These are phyloP conservation scores for Spathaspora sp. DNA, from an alignment of 1,139 yeast species.

Conservation along the genomic window DNA sequence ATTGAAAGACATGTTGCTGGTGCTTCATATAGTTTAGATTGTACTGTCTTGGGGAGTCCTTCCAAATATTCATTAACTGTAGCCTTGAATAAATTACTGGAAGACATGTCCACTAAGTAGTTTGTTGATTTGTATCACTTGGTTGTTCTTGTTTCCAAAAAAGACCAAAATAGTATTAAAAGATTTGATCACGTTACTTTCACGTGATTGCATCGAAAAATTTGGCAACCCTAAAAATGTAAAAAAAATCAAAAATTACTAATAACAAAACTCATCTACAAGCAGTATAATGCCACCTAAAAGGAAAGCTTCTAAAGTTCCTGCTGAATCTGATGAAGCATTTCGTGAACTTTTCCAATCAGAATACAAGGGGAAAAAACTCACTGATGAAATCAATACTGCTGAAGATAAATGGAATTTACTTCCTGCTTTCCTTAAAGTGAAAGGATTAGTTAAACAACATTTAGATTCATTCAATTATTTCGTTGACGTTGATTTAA, in stretches of 20 bases:
- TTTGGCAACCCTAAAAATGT: background rate
- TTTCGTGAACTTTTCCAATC: constrained; percentile 80
- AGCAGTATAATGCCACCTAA: constrained; percentile 15
- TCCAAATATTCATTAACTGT: constrained; percentile 90
- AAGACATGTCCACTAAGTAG: constrained; percentile 32
- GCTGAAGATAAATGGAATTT: constrained; percentile 96
- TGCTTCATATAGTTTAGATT: constrained; percentile 67
- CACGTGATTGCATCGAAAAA: background rate
- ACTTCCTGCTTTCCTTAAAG: constrained; percentile 91
- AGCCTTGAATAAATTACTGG: constrained; percentile 56
- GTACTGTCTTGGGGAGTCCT: constrained; percentile 81
- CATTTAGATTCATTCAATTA: constrained; percentile 96
- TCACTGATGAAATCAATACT: constrained; percentile 86
- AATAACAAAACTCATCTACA: background rate
- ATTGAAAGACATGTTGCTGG: constrained; percentile 96
- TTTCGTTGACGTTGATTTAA: constrained; percentile 90
- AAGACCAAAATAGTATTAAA: background rate
- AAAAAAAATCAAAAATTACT: background rate
- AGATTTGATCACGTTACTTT: background rate
- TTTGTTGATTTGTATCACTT: background rate
- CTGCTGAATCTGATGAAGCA: constrained; percentile 41
- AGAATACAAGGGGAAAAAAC: constrained; percentile 77
- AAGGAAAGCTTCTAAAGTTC: constrained; percentile 20
- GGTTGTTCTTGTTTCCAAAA: background rate
- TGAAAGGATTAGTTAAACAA: constrained; percentile 94